Evolutionary conservation across 2,329 filamentous ascomycete genomes (phyloP), one percentile per base, ranked within the genome.

Genomic region (Trichoderma guizhouense): DNA sequence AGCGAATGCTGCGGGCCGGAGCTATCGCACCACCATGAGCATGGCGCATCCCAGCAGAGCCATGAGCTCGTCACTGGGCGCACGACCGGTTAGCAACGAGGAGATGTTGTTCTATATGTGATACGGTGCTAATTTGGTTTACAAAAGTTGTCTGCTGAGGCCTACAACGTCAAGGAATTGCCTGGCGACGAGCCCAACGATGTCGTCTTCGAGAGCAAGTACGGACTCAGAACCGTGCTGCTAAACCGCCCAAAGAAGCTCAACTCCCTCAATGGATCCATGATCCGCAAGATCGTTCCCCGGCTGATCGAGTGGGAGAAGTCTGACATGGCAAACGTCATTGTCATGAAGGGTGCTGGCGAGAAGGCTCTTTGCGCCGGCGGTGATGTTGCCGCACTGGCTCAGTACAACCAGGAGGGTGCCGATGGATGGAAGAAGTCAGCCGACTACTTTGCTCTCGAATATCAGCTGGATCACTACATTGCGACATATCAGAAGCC

Each of bases 391-490:
- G 88, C 89, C 21, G 90, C 87, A 57, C 89, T 99, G 74, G 95
- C 94, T 47, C 75, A 88, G 74, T 88, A 90, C 81, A 98, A 97
- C 81, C 83, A 87, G 79, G 78, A 89, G 72, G 90, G 92, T 1
- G 78, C 82, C 4, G 86, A 91, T 75, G 95, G 95, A 36, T 91
- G 93, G 83, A 84, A 91, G 78, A 86, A 87, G 77, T 97, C 95
- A 32, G 85, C 88, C 62, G 90, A 95, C 66, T 99, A 97, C 86
- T 99, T 99, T 81, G 93, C 85, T 14, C 90, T 96, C 71, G 97
- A 99, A 90, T 99, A 98, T 87, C 92, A 93, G 84, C 90, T 99
- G 74, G 93, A 99, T 81, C 96, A 99, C 83, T 86, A 95, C 76
- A 97, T 99, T 79, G 93, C 96, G 26, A 98, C 95, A 47, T 98